Base-by-base conservation (phyloP, 495 filamentous ascomycete genomes). In the Aspergillus sclerotioniger region DNA sequence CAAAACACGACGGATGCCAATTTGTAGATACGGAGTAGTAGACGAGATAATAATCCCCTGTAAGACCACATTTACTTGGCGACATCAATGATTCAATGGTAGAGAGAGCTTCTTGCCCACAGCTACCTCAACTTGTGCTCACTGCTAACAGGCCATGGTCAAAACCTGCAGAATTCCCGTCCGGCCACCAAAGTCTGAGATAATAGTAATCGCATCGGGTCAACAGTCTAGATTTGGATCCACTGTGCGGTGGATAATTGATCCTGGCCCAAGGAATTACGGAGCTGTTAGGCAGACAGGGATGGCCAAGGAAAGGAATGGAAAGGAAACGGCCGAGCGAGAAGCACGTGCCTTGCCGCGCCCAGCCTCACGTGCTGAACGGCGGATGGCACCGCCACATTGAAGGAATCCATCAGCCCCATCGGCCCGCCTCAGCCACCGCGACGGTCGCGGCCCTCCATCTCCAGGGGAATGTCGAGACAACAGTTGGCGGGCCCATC, bases 381-480 rank as follows among this genome's bases (percentile, higher is more conserved):
- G 20, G 7, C 12, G 13, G 2, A n/a, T n/a, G 3, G 13, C 47
- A 47, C 17, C n/a, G 28, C 17, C 37, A 37, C 17, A 12, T 8
- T 13, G 7, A 17, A 37, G 31, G 53, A 56, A 48, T 53, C 56
- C 53, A 13, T 35, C 43, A 46, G 17, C 25, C 16, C 37, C 28
- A 46, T 16, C 8, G 5, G 25, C 25, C 25, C 25, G 6, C 20
- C 33, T 51, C 46, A 51, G 59, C 59, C 59, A 57, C 59, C 32
- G 54, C 55, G 58, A 55, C 58, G 58, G 47, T 31, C 58, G 49
- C 49, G 56, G 50, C 39, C 46, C 50, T 49, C 47, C 51, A 25
- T 54, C 25, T 52, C 58, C 58, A 56, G 57, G 57, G 57, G 57
- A 48, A 59, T 28, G 33, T 32, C 25, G 47, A 28, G 28, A 50